Conservation (phyloP, 2,329 filamentous ascomycete genomes). For the Sporothrix pallida region DNA sequence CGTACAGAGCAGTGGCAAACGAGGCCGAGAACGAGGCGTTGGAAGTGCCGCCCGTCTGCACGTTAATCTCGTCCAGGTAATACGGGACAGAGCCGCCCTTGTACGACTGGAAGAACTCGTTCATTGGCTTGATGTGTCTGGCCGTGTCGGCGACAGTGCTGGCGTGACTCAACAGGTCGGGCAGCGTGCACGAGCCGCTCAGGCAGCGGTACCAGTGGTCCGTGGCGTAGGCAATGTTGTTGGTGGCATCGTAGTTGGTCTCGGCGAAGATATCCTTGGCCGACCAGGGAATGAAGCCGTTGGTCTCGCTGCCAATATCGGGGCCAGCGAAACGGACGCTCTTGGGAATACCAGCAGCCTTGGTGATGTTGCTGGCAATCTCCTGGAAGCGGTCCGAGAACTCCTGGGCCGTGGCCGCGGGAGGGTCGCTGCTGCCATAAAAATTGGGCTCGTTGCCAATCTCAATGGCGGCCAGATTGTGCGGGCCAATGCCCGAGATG, state of each 20-base stretch:
- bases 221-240: slow-evolving; percentile 12
- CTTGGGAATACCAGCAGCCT: background rate
- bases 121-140: slow-evolving; percentile 1
- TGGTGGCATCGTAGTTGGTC: background rate
- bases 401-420: slow-evolving; percentile 13
- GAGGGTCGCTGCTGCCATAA: background rate
- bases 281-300: background rate
- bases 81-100: background rate
- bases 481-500: slow-evolving; percentile 17
- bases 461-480: slow-evolving; percentile 21
- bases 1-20: slow-evolving; percentile 18
- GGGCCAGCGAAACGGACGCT: slow-evolving; percentile 7
- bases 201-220: slow-evolving; percentile 29
- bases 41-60: slow-evolving; percentile 17
- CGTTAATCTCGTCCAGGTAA: slow-evolving; percentile 19
- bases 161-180: slow-evolving; percentile 7
- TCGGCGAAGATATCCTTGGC: background rate
- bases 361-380: slow-evolving; percentile 16
- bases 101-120: slow-evolving; percentile 16
- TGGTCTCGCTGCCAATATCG: slow-evolving; percentile 13
- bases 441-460: slow-evolving; percentile 29
- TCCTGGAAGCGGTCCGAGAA: slow-evolving; percentile 19
- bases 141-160: slow-evolving; percentile 26
- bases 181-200: slow-evolving; percentile 12
- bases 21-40: background rate